Evolutionary conservation across 495 filamentous ascomycete genomes (phyloP).

Genomic region (Hypoxylon crocopeplum): DNA sequence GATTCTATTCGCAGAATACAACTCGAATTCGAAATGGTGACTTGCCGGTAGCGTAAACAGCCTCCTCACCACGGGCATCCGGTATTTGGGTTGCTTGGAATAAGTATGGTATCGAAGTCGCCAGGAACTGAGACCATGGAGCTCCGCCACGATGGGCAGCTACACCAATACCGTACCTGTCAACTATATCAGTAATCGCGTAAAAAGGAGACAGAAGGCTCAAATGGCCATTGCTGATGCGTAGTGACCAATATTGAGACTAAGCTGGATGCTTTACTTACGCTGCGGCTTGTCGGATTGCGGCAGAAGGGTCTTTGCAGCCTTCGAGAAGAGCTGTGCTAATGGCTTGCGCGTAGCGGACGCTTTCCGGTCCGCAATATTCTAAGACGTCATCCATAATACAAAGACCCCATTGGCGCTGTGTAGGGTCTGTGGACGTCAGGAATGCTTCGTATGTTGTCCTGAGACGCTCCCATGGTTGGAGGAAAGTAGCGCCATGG

Average conservation of each 20-base stretch:
- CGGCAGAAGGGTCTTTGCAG: conserved; percentile 80
- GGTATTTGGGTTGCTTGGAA: conserved; percentile 83
- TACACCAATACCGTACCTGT: conserved; percentile 86
- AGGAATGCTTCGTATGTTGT: conserved; percentile 86
- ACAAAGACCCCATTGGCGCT: conserved; percentile 97
- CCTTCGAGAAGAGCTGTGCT: conserved; percentile 83
- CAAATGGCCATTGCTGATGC: too few species aligned
- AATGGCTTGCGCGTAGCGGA: conserved; percentile 82
- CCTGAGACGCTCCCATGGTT: conserved; percentile 83
- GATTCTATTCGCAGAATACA: background rate
- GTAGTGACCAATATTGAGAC: too few species aligned
- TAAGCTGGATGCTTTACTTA: conserved; percentile 35
- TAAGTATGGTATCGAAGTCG: conserved; percentile 76
- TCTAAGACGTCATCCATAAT: conserved; percentile 99
- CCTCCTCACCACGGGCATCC: conserved; percentile 85
- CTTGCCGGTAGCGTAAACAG: conserved; percentile 82
- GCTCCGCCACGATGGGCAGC: conserved; percentile 91
- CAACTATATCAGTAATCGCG: conserved; percentile 6
- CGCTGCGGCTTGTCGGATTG: conserved; percentile 94
- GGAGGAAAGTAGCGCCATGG: conserved; percentile 83
- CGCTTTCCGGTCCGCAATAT: conserved; percentile 87
- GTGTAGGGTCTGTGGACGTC: conserved; percentile 82
- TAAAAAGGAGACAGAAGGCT: too few species aligned
- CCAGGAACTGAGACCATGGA: conserved; percentile 83
- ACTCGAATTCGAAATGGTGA: background rate